Conservation (phyloP, 2,329 filamentous ascomycete genomes). For the Cucurbitaria berberidis region DNA sequence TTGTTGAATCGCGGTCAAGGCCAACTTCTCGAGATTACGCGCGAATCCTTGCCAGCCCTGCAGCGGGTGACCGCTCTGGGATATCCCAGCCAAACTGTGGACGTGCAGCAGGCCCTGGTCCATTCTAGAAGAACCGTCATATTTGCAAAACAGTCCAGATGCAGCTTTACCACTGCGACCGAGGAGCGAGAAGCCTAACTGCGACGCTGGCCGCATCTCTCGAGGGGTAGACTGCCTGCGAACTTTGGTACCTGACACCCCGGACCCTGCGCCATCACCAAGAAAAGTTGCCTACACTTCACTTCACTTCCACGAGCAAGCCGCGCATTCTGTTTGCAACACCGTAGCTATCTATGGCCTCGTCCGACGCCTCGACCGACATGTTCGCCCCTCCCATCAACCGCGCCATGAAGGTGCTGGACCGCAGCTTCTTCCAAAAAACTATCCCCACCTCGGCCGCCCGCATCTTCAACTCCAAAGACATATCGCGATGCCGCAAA, state of each 20-base stretch:
- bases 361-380: conserved; percentile 37
- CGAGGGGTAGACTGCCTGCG: not conserved
- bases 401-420: conserved; percentile 78
- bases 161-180: not conserved
- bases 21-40: conserved; percentile 31
- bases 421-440: conserved; percentile 82
- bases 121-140: not conserved
- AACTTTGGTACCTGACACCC: not conserved
- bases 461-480: conserved; percentile 73
- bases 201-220: not conserved
- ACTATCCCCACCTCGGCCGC: conserved; percentile 79
- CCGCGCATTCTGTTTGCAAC: not conserved
- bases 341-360: conserved; percentile 34
- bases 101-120: conserved; percentile 8
- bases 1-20: conserved; percentile 29
- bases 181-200: not conserved
- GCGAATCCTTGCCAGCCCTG: conserved; percentile 33
- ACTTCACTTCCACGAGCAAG: not conserved
- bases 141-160: not conserved
- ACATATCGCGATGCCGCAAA: conserved; percentile 75
- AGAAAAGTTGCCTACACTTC: conserved; percentile 6
- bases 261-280: conserved; percentile 21
- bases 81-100: conserved; percentile 10
- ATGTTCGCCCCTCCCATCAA: conserved; percentile 83
- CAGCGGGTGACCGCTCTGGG: conserved; percentile 7